Evolutionary conservation across 352 stramenopile genomes (phyloP), one percentile per base, ranked within the genome.

Genomic region (Elongisporangium anandrum): DNA sequence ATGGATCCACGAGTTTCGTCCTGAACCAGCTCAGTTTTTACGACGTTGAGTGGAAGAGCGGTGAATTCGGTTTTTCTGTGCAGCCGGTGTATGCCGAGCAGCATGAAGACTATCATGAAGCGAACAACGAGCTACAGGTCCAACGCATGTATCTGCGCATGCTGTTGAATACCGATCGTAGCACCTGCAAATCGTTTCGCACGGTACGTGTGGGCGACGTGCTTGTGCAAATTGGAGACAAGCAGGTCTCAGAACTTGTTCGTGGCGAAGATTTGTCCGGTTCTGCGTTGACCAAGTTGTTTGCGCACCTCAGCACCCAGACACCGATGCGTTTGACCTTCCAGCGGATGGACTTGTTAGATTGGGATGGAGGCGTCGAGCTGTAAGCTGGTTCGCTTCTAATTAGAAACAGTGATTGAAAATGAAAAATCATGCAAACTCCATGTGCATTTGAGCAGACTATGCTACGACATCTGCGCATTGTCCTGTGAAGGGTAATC

Each of bases 301-400:
- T 90, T 57, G 81, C 77, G 2, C 78, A 85, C 41, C 59, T 90
- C 22, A 72, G 69, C 39, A 64, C 50, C 4, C 69, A 85, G 66
- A 87, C 74, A 12, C 81, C 81, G 4, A 69, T 90, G 54, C 66
- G 64, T 4, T 67, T 90, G 34, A 83, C 81, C 39, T 90, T 90
- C 57, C 81, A 90, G 67, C 76, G 78, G 29, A 90, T 85, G 74
- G 65, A 69, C 54, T 65, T 72, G 6, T 73, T 72, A 52, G 75
- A 84, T 53, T 90, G 81, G 81, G 81, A 90, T 56, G 81, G 81
- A n/a, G 81, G 81, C 24, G 81, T 90, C 0, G 81, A 90, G 55
- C 59, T 90, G 49, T 90, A 64, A 63, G 26, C 17, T 5, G 6
- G 8, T 29, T 38, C 17, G 10, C 34, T 16, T 45, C 10, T 3